These are phyloP conservation scores for Hordeum vulgare DNA, from an alignment of 176 grass and related monocot genomes.

Conservation along the genomic window DNA sequence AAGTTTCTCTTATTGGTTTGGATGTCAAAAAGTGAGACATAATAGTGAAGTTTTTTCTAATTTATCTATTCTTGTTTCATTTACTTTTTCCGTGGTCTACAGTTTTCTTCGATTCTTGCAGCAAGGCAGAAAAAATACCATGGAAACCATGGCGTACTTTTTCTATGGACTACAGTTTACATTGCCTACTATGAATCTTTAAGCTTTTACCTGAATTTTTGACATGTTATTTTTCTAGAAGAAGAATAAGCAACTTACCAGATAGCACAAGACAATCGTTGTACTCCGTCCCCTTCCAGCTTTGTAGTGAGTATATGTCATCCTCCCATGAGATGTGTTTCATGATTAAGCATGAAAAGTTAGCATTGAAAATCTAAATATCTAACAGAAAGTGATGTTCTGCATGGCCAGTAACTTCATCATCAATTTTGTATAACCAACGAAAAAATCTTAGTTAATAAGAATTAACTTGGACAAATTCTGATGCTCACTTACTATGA, in stretches of 20 bases:
- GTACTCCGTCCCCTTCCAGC: constrained; percentile 90
- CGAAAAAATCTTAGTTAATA: background rate
- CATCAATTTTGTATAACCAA: background rate
- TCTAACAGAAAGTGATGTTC: background rate
- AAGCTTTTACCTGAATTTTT: background rate
- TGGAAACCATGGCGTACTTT: too few relatives aligned
- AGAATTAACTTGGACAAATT: background rate
- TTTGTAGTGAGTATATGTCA: too few relatives aligned
- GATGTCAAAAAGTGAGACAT: too few relatives aligned
- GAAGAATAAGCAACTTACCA: constrained; percentile 44
- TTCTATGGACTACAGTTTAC: too few relatives aligned
- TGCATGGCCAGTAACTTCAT: background rate
- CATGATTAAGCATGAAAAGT: constrained; percentile 25
- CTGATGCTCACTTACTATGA: constrained; percentile 54
- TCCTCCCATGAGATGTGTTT: constrained; percentile 62
- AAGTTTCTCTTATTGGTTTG: too few relatives aligned
- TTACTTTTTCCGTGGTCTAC: too few relatives aligned
- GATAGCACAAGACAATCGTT: constrained; percentile 84
- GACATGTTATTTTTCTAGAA: background rate
- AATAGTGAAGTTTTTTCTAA: too few relatives aligned
- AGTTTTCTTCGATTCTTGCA: too few relatives aligned
- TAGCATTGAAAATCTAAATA: background rate
- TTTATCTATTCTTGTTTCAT: too few relatives aligned
- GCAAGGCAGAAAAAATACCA: too few relatives aligned
- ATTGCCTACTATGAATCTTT: background rate